phyloP scores from a whole-genome alignment of 768 basidiomycete genomes.

The Inosperma sp. region DNA sequence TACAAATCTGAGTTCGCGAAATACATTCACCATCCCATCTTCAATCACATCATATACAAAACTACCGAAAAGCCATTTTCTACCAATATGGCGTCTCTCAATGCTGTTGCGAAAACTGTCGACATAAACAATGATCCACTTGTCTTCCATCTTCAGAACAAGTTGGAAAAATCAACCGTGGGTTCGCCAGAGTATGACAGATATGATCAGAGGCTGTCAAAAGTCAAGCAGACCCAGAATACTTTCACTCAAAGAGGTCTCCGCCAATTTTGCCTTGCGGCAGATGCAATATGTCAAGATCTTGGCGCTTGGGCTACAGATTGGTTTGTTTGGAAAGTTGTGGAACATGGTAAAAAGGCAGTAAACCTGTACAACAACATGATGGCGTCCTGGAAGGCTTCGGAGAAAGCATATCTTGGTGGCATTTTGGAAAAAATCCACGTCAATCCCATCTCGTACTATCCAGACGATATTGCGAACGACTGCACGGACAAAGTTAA shows the following conservation, averaged over 20 bases:
- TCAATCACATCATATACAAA: slow-evolving; percentile 53
- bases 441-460: slow-evolving; percentile 44
- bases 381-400: slow-evolving; percentile 47
- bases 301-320: slow-evolving; percentile 74
- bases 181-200: slow-evolving; percentile 44
- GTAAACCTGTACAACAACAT: slow-evolving; percentile 47
- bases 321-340: slow-evolving; percentile 64
- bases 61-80: slow-evolving; percentile 35
- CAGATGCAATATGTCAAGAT: slow-evolving; percentile 53
- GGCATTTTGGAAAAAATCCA: slow-evolving; percentile 42
- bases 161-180: slow-evolving; percentile 35
- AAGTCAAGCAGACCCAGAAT: slow-evolving; percentile 49
- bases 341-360: slow-evolving; percentile 47
- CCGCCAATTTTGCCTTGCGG: slow-evolving; percentile 52
- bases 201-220: slow-evolving; percentile 63
- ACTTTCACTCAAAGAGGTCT: slow-evolving; percentile 68
- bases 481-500: slow-evolving; percentile 57
- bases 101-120: slow-evolving; percentile 38
- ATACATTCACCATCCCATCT: slow-evolving; percentile 61
- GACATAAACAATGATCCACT: slow-evolving; percentile 68
- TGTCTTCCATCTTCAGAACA: slow-evolving; percentile 45
- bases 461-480: slow-evolving; percentile 45
- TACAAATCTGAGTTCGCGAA: slow-evolving; percentile 52
- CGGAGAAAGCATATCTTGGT: slow-evolving; percentile 61
- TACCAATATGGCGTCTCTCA: slow-evolving; percentile 49